Evolutionary conservation across 257 asterid species (phyloP), one percentile per base, ranked within the genome.

Genomic region (Agastache rugosa): DNA sequence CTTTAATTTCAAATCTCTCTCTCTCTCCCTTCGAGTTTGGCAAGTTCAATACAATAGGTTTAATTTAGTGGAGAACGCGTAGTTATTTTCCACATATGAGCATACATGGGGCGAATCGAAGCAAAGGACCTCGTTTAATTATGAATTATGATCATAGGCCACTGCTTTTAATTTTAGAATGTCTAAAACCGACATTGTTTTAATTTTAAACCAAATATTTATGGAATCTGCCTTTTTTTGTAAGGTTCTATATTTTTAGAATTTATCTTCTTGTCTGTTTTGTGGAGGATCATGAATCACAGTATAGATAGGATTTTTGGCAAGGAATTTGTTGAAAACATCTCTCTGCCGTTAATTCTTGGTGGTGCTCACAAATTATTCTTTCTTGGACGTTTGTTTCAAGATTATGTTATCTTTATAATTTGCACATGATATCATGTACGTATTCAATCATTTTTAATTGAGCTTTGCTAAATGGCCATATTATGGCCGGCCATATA

Each of bases 221-320:
- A 1, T 61, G 67, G 65, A 61, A 61, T 61, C 67, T 61, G 67
- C 45, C 44, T n/a, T 58, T 58, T 58, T 61, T 25, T 23, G 4
- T 19, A 51, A 17, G 58, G 27, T 25, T 56, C 35, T 56, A 8
- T 23, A 8, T 56, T 17, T 54, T 23, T 11, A 22, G 63, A 22
- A 29, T 17, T 58, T 60, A 29, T 31, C 22, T 60, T 41, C 14
- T 60, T 59, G 44, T 61, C 45, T 61, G 11, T 16, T 25, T 34
- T 34, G 44, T 60, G 66, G 66, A 53, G 60, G 60, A 53, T 53
- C 27, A 9, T 53, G 60, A 60, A 60, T 60, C 66, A 29, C 66
- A 15, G 7, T 27, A 14, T 27, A 12, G 7, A 34, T 61, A 31
- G 47, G 25, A 31, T 61, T 61, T 55, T 22, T 9, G 11, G 34